Evolutionary conservation across 228 moss, liverwort and hornwort genomes (phyloP).

Genomic region (Sphagnum magellanicum): DNA sequence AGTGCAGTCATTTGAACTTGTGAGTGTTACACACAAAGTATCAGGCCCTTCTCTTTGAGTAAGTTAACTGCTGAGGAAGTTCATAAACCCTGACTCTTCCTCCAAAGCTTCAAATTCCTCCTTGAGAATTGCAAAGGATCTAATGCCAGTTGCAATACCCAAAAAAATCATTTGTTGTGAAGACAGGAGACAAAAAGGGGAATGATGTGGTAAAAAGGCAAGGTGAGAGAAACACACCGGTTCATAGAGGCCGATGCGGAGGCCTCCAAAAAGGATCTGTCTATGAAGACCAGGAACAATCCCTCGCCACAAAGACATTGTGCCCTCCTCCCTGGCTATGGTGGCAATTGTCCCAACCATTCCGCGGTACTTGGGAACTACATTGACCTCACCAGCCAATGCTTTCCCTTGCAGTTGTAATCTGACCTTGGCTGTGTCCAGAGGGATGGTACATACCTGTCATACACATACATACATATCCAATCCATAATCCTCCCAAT

Average conservation of each 20-base stretch:
- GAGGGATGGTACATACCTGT: conserved; percentile 86
- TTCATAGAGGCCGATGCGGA: conserved; percentile 93
- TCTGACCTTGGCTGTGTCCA: conserved; percentile 97
- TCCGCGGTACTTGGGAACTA: conserved; percentile 70
- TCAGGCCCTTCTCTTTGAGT: too few relatives aligned
- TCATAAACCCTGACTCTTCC: too few relatives aligned
- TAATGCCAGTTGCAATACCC: too few relatives aligned
- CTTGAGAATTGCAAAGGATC: not conserved
- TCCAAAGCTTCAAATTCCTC: not conserved
- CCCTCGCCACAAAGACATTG: conserved; percentile 75
- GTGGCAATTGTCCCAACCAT: conserved; percentile 88
- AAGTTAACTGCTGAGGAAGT: too few relatives aligned
- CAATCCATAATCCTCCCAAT: too few relatives aligned
- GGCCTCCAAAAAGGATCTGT: conserved; percentile 92
- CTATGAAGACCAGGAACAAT: conserved; percentile 95
- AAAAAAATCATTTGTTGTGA: too few relatives aligned
- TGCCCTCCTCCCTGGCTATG: conserved; percentile 85
- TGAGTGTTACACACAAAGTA: too few relatives aligned
- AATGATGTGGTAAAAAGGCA: not conserved
- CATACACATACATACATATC: conserved; percentile 1
- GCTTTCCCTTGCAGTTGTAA: conserved; percentile 94
- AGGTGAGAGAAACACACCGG: conserved; percentile 38
- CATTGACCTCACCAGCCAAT: conserved; percentile 51
- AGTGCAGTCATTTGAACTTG: too few relatives aligned
- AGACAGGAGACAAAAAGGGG: not conserved